Conservation (phyloP, 257 asterid species). For the Ilex asprella region DNA sequence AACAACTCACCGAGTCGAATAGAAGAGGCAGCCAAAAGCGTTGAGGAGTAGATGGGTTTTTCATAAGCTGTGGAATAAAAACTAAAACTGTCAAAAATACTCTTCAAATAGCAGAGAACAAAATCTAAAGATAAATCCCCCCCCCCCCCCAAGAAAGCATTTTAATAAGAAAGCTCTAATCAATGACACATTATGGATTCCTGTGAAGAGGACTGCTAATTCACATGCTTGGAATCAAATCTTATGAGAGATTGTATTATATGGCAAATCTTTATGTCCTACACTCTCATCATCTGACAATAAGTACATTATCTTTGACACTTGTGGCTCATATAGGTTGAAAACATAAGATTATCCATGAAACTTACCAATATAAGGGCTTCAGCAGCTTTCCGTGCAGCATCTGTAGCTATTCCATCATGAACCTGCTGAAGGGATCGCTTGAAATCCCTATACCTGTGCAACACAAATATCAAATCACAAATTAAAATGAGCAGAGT, state of each 20-base stretch:
- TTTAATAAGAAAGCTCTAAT: no score
- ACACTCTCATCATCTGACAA: no score
- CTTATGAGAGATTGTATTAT: no score
- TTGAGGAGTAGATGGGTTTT: conserved; percentile 84
- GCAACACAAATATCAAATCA: conserved; percentile 9
- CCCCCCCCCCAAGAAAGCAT: no score
- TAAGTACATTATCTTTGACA: no score
- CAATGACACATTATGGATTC: neutral
- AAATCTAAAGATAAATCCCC: no score
- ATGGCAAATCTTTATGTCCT: no score
- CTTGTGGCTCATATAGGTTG: no score
- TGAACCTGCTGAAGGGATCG: conserved; percentile 71
- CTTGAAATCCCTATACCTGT: conserved; percentile 86
- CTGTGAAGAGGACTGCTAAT: no score
- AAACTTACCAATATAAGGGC: conserved; percentile 65
- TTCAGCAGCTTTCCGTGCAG: conserved; percentile 73
- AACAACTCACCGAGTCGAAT: conserved; percentile 62
- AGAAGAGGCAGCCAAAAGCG: conserved; percentile 86
- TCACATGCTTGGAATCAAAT: no score
- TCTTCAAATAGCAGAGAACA: conserved; percentile 2
- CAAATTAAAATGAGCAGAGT: neutral
- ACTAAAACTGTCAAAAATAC: neutral
- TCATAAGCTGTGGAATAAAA: conserved; percentile 70
- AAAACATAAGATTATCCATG: neutral
- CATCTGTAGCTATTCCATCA: conserved; percentile 47